Evolutionary conservation across 2,329 filamentous ascomycete species (phyloP), one percentile per base, ranked within the genome.

Genomic region (Sporothrix sp.): DNA sequence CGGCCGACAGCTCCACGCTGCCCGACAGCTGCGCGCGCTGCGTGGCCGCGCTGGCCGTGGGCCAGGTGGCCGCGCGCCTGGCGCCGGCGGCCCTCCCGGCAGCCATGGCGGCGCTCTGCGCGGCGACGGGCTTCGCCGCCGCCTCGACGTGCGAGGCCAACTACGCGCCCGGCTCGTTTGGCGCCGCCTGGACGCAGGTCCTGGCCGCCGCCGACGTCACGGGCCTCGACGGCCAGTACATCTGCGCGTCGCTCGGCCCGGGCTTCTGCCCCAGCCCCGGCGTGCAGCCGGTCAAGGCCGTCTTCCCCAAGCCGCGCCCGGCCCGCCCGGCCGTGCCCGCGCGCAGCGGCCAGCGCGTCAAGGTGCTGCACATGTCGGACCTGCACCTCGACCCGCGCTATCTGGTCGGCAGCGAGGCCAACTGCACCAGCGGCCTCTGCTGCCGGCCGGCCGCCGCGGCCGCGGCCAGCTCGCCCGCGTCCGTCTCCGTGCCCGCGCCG

Each of bases 401-500:
- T 59, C 68, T 69, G 21, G 62, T 68, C 2, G 78, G 78, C 0
- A 67, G 74, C 7, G 78, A 69, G 58, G 68, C 72, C 20, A 68
- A 78, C 53, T 82, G 78, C 62, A 69, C 69, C 25, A 78, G 79
- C 59, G 75, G 75, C 1, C 76, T 81, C 50, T 82, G 78, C 62
- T 82, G 78, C 62, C 71, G 77, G 59, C 69, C 52, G 18, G 68
- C 73, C 21, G 54, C 9, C 25, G 25, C 25, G 25, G 25, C 25
- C 53, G 35, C 42, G 3, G 46, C 27, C n/a, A 71, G 36, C 56
- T 70, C 37, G 55, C 66, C 10, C 55, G 71, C 37, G 55, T 66
- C 10, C 55, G 71, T 57, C 66, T 71, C 42, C 66, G 60, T 74
- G 39, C 68, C 75, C 3, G 75, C 78, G 8, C 70, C 75, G 2